Evolutionary conservation across 805 yeast species (phyloP), one percentile per base, ranked within the genome.

Genomic region (Pichia kluyveri): DNA sequence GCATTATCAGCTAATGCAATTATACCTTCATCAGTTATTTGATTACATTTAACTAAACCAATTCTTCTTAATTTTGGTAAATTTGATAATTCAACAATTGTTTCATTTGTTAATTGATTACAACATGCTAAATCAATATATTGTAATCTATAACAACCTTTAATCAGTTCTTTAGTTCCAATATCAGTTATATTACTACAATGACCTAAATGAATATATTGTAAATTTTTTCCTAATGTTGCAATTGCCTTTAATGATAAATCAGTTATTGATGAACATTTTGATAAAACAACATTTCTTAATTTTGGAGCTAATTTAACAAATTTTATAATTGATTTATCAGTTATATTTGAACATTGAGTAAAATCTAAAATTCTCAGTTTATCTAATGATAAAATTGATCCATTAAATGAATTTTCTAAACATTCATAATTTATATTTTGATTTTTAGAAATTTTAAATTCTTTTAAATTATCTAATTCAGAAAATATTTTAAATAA

Each of bases 121-220:
- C 99, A 91, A 65, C 97, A 90, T 15, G 98, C 98, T 51, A 93
- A 77, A 67, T 91, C 99, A 54, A 91, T 87, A 63, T 90, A 91
- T 58, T 87, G 95, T 49, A 91, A 79, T 50, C 96, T 73, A 49
- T 84, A 85, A 60, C 98, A 93, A 42, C 76, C 74, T 54, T 83
- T 75, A 12, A 87, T 86, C 51, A 91, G 70, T 11, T 77, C 72
- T 30, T 79, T 75, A 17, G 93, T 93, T 19, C 97, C 97, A 52
- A 73, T 76, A 67, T 91, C 98, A 1, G 97, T 91, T 49, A 91
- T 85, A 59, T 84, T 79, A 42, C 81, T 76, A 69, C 99, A 93
- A 68, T 91, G 98, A 17, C 98, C 98, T 51, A 91, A 74, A 68
- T 93, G 98, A 44, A 93, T 75, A 57, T 89, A 88, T 60, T 89